phyloP scores from a whole-genome alignment of 2,329 filamentous ascomycete genomes.

The Monosporascus sp. region DNA sequence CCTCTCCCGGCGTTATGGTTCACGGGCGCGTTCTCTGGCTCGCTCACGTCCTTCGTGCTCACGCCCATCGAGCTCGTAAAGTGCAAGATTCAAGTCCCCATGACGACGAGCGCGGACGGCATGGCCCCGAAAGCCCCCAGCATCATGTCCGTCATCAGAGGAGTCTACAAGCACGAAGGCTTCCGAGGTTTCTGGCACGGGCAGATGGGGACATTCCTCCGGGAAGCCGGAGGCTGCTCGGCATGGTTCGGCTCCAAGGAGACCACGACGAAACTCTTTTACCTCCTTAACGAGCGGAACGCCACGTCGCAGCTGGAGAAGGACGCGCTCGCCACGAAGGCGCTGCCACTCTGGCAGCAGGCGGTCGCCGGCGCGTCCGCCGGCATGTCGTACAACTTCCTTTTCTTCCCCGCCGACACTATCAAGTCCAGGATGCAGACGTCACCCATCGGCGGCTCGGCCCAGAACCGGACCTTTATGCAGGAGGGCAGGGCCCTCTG shows the following conservation, averaged over 20 bases:
- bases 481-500: slow-evolving; percentile 70
- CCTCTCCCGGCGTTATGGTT: slow-evolving; percentile 70
- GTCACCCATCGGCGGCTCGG: slow-evolving; percentile 56
- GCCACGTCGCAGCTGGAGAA: slow-evolving; percentile 35
- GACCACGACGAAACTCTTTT: slow-evolving; percentile 67
- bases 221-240: slow-evolving; percentile 87
- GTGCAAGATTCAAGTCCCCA: slow-evolving; percentile 90
- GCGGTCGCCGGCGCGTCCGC: slow-evolving; percentile 81
- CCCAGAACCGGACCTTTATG: slow-evolving; percentile 61
- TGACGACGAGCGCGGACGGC: slow-evolving; percentile 31
- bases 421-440: slow-evolving; percentile 98
- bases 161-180: slow-evolving; percentile 79
- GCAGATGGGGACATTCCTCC: slow-evolving; percentile 86
- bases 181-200: slow-evolving; percentile 89
- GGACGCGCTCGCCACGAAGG: slow-evolving; percentile 38
- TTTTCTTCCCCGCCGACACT: slow-evolving; percentile 96
- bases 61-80: slow-evolving; percentile 97
- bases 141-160: slow-evolving; percentile 66
- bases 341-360: slow-evolving; percentile 78
- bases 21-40: slow-evolving; percentile 81
- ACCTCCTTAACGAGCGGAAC: slow-evolving; percentile 45
- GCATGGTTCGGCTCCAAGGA: slow-evolving; percentile 96
- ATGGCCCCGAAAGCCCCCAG: slow-evolving; percentile 45
- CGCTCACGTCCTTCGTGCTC: slow-evolving; percentile 83
- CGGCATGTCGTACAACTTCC: slow-evolving; percentile 91